Evolutionary conservation across 768 basidiomycete genomes (phyloP), one percentile per base, ranked within the genome.

Genomic region (Trametes cingulata): DNA sequence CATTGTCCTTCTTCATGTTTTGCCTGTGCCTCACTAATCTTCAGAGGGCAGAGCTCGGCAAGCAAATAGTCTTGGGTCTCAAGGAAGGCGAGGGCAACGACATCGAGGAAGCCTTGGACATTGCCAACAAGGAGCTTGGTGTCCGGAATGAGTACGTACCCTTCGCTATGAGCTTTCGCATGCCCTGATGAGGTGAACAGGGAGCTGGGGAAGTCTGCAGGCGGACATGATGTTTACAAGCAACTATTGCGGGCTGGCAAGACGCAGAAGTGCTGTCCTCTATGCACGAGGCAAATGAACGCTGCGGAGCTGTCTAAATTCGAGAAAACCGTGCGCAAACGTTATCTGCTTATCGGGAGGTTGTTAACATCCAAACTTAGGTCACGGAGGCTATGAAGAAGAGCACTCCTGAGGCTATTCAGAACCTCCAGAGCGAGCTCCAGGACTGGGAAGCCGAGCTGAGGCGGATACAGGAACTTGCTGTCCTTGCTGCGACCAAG

Each of bases 221-320:
- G 72, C 53, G 77, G 72, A 72, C 74, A 74, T 14, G 73, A 72
- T 25, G 77, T 81, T 36, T 95, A 84, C 57, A 76, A 85, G 57
- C 70, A 71, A 1, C 65, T 91, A 29, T 77, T 93, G 40, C 73
- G 76, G 15, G 71, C 73, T 0, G 91, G 89, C 35, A 83, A 82
- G 68, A 75, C 78, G 50, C 82, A 87, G 62, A 86, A 88, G 67
- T 72, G 78, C 0, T 99, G 96, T 67, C 77, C 82, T 12, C 86
- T 85, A 8, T 98, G 96, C 69, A 85, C 86, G 65, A 83, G 95
- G 1, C 77, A 77, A 39, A 74, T 98, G 68, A 75, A 81, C 20
- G 80, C 81, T 25, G 67, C 70, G 1, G 86, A 87, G 43, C 65
- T 82, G 46, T 73, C 74, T 0, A 78, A 80, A 0, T 91, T 95